Evolutionary conservation across 2,329 filamentous ascomycete species (phyloP).

Genomic region (Tolypocladium endophyticum): DNA sequence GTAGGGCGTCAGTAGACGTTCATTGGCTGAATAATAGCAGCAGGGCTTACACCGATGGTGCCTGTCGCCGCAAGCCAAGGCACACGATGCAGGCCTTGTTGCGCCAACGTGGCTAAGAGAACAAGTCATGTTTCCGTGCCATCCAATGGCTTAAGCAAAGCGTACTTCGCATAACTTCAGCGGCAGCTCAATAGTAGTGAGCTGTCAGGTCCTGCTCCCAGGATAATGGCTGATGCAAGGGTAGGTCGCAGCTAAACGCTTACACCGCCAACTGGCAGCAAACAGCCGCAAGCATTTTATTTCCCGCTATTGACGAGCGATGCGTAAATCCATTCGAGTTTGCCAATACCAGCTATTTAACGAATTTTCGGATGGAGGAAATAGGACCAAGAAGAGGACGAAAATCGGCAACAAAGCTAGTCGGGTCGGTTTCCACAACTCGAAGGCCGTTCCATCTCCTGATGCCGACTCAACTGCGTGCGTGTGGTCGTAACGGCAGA

Average conservation of each 20-base stretch:
- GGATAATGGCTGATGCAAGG: background rate
- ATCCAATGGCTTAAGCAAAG: background rate
- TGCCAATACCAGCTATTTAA: background rate
- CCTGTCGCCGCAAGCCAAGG: background rate
- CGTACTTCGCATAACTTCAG: background rate
- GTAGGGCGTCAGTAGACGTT: background rate
- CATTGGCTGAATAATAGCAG: background rate
- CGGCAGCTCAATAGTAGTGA: background rate
- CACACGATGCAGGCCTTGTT: background rate
- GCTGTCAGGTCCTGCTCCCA: background rate
- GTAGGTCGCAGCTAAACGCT: background rate
- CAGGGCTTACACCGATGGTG: background rate
- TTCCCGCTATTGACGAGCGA: background rate
- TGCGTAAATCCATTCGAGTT: background rate
- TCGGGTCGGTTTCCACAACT: background rate
- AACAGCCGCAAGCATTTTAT: background rate
- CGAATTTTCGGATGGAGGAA: background rate
- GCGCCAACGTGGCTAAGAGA: background rate
- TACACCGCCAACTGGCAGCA: background rate
- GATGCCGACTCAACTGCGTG: background rate
- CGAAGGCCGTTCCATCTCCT: background rate
- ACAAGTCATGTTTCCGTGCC: background rate
- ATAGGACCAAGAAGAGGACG: too few relatives aligned
- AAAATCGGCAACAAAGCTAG: background rate
- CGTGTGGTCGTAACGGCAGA: background rate